Evolutionary conservation across 148 eudicot genomes (phyloP), one percentile per base, ranked within the genome.

Genomic region (Rhododendron kiyosumense): DNA sequence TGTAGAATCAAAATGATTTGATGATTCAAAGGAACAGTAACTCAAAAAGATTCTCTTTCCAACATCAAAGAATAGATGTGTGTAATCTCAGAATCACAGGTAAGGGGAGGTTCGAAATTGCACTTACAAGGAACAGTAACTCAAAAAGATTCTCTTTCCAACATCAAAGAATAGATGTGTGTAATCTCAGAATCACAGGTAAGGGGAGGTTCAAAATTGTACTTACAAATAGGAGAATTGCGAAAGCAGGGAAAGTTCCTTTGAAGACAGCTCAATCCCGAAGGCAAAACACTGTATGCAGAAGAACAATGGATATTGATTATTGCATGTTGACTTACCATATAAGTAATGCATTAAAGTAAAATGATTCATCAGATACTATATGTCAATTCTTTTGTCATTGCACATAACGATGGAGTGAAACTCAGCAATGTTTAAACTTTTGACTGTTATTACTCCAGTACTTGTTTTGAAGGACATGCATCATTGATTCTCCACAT

Each of bases 221-320:
- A 90, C 91, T 81, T 86, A 91, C 93, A 90, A 69, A 38, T 69
- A 45, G 92, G 92, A 41, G 85, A 61, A 46, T 85, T 88, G 14
- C 89, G 89, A 78, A 8, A 0, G 86, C 93, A 91, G 1, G 92
- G 89, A 52, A 87, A 91, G 81, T 87, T 87, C 43, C 87, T 67
- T 61, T 91, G 92, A 48, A 91, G 89, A 79, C 93, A 91, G 57
- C 86, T 85, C 84, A 87, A 78, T 84, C 92, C 90, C 7, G 87
- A 85, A 36, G 91, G 89, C 3, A 89, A 52, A 85, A 49, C 81
- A n/a, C 92, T 91, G 87, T 43, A 86, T 15, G 78, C n/a, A 81
- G 38, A 65, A 49, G 15, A 46, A 48, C 30, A 83, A 83, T 49
- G 69, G 78, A 83, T 30, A 28, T 32, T 34, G 52, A 43, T 57